Evolutionary conservation across 163 green algal genomes (phyloP), one percentile per base, ranked within the genome.

Genomic region (Volvox carteri): DNA sequence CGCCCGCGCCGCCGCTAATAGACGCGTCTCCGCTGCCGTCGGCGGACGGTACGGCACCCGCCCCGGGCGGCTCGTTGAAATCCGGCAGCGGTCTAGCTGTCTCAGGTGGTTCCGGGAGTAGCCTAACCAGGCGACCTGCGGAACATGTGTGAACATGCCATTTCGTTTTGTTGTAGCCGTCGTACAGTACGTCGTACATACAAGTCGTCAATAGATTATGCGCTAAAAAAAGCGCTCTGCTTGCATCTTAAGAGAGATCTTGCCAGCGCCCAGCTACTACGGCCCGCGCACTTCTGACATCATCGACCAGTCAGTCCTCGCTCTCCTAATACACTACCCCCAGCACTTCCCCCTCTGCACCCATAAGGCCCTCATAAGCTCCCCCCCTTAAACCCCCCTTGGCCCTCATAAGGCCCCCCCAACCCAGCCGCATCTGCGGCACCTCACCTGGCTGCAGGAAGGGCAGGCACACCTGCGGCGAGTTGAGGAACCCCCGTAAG

Each of bases 361-460:
- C 48, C 48, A 58, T 58, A 58, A 23, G 14, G 48, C 48, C 11
- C 48, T 14, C 48, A 58, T 14, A 11, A 58, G 12, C 48, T 58
- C 48, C 48, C 48, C 14, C 48, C 48, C 48, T 14, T 14, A n/a
- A n/a, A n/a, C n/a, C n/a, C n/a, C n/a, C n/a, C n/a, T n/a, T n/a
- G n/a, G n/a, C n/a, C n/a, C n/a, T n/a, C n/a, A n/a, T n/a, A n/a
- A n/a, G n/a, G n/a, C 39, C 73, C 18, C 42, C 42, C 73, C 73
- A 16, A 23, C 73, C 73, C n/a, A 0, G 6, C 9, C 28, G 44
- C 73, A 23, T 44, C 21, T 7, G 14, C 14, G 25, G 28, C 75
- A 12, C 48, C 89, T 23, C 42, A 88, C 97, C 97, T 0, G 95
- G 95, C 90, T 98, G 95, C 54, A 99, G 91, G 91, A 98, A 98